Percentiles rank a stretch among this genome's conserved stretches.
phyloP scores from a whole-genome alignment of 208 protist genomes.

The Acanthamoeba culbertsoni region DNA sequence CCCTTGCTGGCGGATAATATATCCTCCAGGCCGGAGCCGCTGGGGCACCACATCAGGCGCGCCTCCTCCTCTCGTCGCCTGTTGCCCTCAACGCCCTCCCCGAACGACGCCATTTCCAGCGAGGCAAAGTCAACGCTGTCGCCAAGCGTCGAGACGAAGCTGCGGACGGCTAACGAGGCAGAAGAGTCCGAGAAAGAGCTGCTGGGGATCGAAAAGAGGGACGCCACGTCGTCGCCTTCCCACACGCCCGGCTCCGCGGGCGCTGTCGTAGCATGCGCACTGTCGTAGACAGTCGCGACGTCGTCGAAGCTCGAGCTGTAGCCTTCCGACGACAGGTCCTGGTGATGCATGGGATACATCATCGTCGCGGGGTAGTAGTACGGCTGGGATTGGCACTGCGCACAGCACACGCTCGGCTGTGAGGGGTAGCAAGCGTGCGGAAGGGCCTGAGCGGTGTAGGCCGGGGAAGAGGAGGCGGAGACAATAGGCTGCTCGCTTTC shows the following conservation, averaged over 20 bases:
- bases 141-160: background rate
- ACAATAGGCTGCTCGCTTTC: no score
- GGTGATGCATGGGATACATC: background rate
- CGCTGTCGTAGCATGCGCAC: background rate
- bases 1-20: background rate
- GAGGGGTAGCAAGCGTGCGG: no score
- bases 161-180: background rate
- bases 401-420: no score
- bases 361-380: no score
- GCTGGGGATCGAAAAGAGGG: background rate
- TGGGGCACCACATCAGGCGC: background rate
- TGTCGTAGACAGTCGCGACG: background rate
- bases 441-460: no score
- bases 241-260: background rate
- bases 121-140: background rate
- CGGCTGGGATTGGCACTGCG: no score
- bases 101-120: no score
- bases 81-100: background rate
- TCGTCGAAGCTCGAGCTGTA: conserved; percentile 29
- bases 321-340: background rate
- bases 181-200: background rate
- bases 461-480: no score
- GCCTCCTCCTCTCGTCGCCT: background rate
- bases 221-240: conserved; percentile 17
- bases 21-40: background rate